These are phyloP conservation scores for Neurospora intermedia DNA, from an alignment of 495 filamentous ascomycete species.

Conservation along the genomic window DNA sequence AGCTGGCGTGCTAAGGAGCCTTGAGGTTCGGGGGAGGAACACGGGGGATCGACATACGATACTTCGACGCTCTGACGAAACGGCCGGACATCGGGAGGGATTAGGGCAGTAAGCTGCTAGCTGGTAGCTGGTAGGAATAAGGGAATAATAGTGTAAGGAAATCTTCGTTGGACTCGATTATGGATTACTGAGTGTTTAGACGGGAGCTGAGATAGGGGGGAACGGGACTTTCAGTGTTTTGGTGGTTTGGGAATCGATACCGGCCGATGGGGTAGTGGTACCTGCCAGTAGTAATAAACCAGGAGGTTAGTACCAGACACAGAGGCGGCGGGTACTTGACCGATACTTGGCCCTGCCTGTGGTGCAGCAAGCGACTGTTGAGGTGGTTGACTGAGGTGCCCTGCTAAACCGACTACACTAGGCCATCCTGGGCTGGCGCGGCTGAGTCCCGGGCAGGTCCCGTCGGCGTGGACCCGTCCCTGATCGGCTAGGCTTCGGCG, in stretches of 20 bases:
- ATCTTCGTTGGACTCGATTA: neutral
- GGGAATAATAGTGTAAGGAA: neutral
- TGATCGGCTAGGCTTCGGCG: neutral
- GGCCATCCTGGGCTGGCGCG: neutral
- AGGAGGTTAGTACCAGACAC: neutral
- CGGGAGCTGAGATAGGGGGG: neutral
- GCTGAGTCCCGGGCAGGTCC: neutral
- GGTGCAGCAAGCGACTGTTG: neutral
- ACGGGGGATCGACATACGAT: constrained; percentile 54
- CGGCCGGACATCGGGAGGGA: constrained; percentile 68
- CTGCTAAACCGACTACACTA: neutral
- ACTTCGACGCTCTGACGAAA: constrained; percentile 97
- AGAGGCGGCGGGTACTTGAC: neutral
- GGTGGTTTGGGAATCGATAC: neutral
- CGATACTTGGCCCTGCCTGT: neutral
- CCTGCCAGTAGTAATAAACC: neutral
- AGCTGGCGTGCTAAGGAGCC: constrained; percentile 13
- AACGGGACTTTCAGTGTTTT: neutral
- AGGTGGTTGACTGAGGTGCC: neutral
- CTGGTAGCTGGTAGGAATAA: neutral
- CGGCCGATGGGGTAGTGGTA: neutral
- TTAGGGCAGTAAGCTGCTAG: neutral
- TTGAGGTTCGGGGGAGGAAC: constrained; percentile 12
- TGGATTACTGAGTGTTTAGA: neutral
- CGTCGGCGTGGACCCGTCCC: neutral